Evolutionary conservation across 2,329 filamentous ascomycete genomes (phyloP), one percentile per base, ranked within the genome.

Genomic region (Xylariaceae sp.): DNA sequence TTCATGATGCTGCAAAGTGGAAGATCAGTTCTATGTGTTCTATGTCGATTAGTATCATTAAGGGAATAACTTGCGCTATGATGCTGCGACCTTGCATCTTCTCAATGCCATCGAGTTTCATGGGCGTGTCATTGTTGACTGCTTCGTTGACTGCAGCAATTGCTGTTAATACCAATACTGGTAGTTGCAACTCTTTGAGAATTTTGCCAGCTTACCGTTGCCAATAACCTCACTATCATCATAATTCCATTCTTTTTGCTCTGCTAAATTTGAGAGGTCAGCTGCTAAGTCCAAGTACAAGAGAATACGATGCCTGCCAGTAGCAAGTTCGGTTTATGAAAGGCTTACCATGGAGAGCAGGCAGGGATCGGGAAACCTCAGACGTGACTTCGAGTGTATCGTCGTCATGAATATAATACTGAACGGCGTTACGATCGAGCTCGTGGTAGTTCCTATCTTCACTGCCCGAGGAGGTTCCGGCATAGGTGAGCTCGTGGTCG

Each of bases 71-170:
- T 40, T 26, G 54, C 56, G 2, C 32, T n/a, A 58, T n/a, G n/a
- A 30, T 48, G 54, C 44, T 22, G 56, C 39, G 30, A 37, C 53
- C 42, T 58, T 56, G 43, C 51, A 51, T 34, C 13, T 53, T 53
- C 40, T 51, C 30, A 47, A 54, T 39, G 47, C 39, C 49, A 9
- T 48, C 48, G 12, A 56, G 36, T 34, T 19, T 29, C 13, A 47
- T 56, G 22, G 53, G 41, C 30, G 46, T 50, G 37, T 59, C 54
- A n/a, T 49, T 46, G 41, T 49, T 5, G 39, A 2, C 36, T 47
- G 47, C 32, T 7, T 47, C 3, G 9, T 26, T n/a, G 13, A 41
- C 4, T 44, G 48, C 49, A 10, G 7, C 16, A 10, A 48, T n/a
- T 1, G 7, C 12, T 32, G n/a, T 56, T 55, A 48, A 34, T n/a